Percentiles rank a stretch among this genome's conserved stretches.
These are phyloP conservation scores for Myxozyma mucilagina DNA, from an alignment of 805 yeast species.

Conservation along the genomic window DNA sequence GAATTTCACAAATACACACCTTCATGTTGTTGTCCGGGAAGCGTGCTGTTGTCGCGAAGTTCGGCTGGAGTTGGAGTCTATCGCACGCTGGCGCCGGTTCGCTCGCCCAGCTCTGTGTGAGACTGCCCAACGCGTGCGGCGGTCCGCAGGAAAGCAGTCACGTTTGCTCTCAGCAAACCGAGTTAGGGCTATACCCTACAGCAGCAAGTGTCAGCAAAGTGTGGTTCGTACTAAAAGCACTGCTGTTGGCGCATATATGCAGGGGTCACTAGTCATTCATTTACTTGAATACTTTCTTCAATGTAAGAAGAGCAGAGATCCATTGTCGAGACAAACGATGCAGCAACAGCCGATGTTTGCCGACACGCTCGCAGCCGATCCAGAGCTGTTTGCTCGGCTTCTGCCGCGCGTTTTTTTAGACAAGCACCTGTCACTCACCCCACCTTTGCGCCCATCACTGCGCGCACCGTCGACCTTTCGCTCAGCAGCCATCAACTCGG, in stretches of 20 bases:
- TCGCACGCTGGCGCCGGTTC: too few relatives aligned
- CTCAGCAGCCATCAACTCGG: slow-evolving; percentile 10
- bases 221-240: neutral
- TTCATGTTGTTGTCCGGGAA: neutral
- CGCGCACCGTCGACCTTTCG: slow-evolving; percentile 25
- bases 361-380: slow-evolving; percentile 23
- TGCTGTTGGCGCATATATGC: neutral
- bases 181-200: neutral
- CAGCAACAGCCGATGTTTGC: slow-evolving; percentile 14
- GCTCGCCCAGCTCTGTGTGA: neutral
- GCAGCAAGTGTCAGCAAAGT: neutral
- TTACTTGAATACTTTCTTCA: neutral
- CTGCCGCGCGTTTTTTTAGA: slow-evolving; percentile 23
- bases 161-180: neutral
- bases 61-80: neutral
- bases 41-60: neutral
- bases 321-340: neutral
- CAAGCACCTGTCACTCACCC: slow-evolving; percentile 18
- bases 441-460: slow-evolving; percentile 29
- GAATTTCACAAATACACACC: neutral
- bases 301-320: neutral
- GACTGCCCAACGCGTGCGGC: neutral
- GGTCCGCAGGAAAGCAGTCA: neutral
- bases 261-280: neutral
- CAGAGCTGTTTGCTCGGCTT: slow-evolving; percentile 22